phyloP scores from a whole-genome alignment of 805 yeast genomes.

The Yamadazyma endophytica region DNA sequence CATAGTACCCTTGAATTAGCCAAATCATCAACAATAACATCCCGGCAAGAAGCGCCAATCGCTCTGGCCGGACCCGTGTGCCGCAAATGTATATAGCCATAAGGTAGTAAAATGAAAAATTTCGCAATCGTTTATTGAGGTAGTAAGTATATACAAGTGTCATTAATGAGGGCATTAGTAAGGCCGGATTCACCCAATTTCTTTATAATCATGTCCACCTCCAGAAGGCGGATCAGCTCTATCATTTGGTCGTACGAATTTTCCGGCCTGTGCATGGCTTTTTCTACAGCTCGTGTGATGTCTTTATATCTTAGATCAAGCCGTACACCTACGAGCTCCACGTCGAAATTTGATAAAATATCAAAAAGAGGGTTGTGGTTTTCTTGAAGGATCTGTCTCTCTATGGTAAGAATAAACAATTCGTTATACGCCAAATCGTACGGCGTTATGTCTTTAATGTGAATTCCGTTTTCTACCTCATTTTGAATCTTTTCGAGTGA shows the following conservation, averaged over 20 bases:
- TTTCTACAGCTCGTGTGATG: too few species aligned
- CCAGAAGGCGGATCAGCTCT: too few species aligned
- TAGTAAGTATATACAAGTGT: slow-evolving; percentile 16
- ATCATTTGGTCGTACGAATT: too few species aligned
- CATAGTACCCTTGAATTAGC: too few species aligned
- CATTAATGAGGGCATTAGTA: slow-evolving; percentile 14
- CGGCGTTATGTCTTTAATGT: slow-evolving; percentile 18
- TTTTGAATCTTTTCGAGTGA: slow-evolving; percentile 2
- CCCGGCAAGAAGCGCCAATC: neutral
- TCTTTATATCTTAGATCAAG: too few species aligned
- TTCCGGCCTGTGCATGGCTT: too few species aligned
- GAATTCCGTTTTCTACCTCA: slow-evolving; percentile 4
- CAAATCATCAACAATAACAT: neutral
- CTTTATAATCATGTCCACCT: too few species aligned
- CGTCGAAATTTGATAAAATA: slow-evolving; percentile 1
- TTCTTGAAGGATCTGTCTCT: slow-evolving; percentile 18
- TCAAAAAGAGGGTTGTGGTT: slow-evolving; percentile 21
- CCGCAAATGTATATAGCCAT: neutral
- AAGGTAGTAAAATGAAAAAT: too few species aligned
- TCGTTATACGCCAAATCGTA: slow-evolving; percentile 25
- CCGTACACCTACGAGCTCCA: too few species aligned
- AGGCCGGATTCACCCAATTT: slow-evolving; percentile 16
- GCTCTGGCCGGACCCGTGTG: neutral
- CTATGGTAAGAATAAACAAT: slow-evolving; percentile 27
- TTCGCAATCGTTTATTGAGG: slow-evolving; percentile 6